phyloP scores from a whole-genome alignment of 2,329 filamentous ascomycete species.

The Biscogniauxia mediterranea region DNA sequence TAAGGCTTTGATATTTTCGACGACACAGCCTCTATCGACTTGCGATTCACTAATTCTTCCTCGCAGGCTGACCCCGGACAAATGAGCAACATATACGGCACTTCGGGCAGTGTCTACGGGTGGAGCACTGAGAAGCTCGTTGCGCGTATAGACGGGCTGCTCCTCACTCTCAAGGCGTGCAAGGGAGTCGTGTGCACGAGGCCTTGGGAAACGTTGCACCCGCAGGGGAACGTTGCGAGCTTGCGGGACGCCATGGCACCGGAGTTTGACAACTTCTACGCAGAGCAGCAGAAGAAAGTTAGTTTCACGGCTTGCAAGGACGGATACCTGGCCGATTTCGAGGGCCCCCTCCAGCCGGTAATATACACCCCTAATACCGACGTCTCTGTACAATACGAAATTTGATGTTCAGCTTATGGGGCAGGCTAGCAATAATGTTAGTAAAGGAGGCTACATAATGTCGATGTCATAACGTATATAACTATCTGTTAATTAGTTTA shows the following conservation, averaged over 20 bases:
- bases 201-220: conserved; percentile 14
- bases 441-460: too few relatives aligned
- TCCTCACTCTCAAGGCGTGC: conserved; percentile 13
- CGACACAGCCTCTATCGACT: background rate
- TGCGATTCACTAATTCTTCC: background rate
- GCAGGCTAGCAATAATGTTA: too few relatives aligned
- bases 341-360: conserved; percentile 1
- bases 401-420: too few relatives aligned
- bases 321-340: conserved; percentile 11
- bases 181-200: conserved; percentile 12
- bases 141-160: conserved; percentile 43
- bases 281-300: conserved; percentile 8
- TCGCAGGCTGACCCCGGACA: conserved; percentile 51
- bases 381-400: background rate
- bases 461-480: too few relatives aligned
- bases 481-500: too few relatives aligned
- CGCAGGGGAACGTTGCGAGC: conserved; percentile 7
- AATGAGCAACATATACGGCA: conserved; percentile 42
- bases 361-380: background rate
- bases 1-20: conserved; percentile 25
- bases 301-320: conserved; percentile 12
- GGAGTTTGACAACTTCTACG: conserved; percentile 15
- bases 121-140: conserved; percentile 40
- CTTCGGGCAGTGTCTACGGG: conserved; percentile 29
- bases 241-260: conserved; percentile 8